Conservation (phyloP, 768 basidiomycete genomes). For the Scleroderma bovista region DNA sequence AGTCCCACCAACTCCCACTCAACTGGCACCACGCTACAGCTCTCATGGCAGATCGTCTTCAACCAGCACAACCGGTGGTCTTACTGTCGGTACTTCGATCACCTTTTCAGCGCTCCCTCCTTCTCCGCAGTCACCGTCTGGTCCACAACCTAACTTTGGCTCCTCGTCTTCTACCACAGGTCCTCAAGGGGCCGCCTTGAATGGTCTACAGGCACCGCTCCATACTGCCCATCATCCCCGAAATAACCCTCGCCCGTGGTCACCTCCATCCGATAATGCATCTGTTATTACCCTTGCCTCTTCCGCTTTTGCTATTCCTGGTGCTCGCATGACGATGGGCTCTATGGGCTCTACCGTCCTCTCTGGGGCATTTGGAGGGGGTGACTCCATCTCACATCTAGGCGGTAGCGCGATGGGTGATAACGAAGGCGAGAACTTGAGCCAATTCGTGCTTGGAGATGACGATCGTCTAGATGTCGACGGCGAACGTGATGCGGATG, state of each 20-base stretch:
- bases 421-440: constrained; percentile 51
- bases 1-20: constrained; percentile 58
- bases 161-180: constrained; percentile 24
- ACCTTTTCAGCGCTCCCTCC: constrained; percentile 70
- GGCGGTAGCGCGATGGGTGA: constrained; percentile 57
- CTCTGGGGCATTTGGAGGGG: constrained; percentile 45
- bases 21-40: constrained; percentile 44
- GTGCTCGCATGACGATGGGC: constrained; percentile 43
- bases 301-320: constrained; percentile 79
- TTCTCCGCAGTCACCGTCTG: constrained; percentile 34
- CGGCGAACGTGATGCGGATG: constrained; percentile 65
- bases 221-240: constrained; percentile 92
- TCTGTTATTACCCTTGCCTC: constrained; percentile 90
- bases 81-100: constrained; percentile 52
- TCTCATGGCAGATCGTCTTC: constrained; percentile 61
- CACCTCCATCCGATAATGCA: constrained; percentile 88
- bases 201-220: constrained; percentile 68
- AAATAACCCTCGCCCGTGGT: constrained; percentile 91
- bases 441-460: constrained; percentile 61
- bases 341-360: constrained; percentile 40
- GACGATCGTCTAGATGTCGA: constrained; percentile 54
- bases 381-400: constrained; percentile 68
- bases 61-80: constrained; percentile 41
- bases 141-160: constrained; percentile 11
- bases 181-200: constrained; percentile 21